A percentile compares a stretch with the other conserved stretches of the same genome.
phyloP scores from a whole-genome alignment of 805 yeast genomes.

The Myxozyma lipomycoides region DNA sequence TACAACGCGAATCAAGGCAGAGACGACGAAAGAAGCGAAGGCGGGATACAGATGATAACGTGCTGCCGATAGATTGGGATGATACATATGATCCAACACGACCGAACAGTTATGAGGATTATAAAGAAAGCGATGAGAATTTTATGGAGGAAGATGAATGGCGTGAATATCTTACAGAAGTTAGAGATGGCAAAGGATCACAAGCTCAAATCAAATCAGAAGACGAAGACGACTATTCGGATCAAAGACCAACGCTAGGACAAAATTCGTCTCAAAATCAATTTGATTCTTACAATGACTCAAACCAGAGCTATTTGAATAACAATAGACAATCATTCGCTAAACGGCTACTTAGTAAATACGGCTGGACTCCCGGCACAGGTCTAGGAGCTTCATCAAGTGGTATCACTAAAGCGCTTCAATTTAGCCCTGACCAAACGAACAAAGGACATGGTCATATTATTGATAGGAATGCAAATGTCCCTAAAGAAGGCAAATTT shows the following conservation, averaged over 20 bases:
- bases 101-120: constrained; percentile 27
- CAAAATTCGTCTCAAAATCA: not conserved
- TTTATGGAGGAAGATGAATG: constrained; percentile 29
- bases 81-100: constrained; percentile 22
- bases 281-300: too few relatives aligned
- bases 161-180: constrained; percentile 21
- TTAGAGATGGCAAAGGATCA: constrained; percentile 2
- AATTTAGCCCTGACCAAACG: constrained; percentile 23
- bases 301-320: not conserved
- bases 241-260: not conserved
- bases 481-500: constrained; percentile 10
- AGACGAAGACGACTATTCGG: not conserved
- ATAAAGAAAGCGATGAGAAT: constrained; percentile 25
- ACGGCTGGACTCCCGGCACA: constrained; percentile 29
- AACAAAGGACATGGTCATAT: constrained; percentile 26
- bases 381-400: constrained; percentile 23
- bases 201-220: not conserved
- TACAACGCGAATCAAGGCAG: too few relatives aligned
- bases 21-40: constrained; percentile 7
- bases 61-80: constrained; percentile 24
- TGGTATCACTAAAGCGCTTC: constrained; percentile 25
- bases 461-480: constrained; percentile 31
- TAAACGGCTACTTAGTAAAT: constrained; percentile 18
- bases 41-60: constrained; percentile 3
- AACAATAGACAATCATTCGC: constrained; percentile 18